A percentile compares a stretch with the other conserved stretches of the same genome.
Evolutionary conservation across 176 grass and related monocot species (phyloP).

Genomic region (Typha latifolia): DNA sequence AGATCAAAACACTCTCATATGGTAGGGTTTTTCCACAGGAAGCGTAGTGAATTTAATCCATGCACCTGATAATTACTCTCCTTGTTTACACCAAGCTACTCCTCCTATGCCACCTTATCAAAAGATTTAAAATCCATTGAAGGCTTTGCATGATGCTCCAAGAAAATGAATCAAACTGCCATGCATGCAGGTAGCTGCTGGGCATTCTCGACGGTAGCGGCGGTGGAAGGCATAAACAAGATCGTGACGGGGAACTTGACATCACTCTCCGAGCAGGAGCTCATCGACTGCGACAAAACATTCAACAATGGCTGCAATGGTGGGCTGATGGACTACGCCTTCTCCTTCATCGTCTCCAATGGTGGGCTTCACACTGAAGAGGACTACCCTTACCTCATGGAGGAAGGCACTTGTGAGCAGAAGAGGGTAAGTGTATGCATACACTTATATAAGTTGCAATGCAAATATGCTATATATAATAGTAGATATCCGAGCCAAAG

Average conservation of each 20-base stretch:
- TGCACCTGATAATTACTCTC: too few species aligned
- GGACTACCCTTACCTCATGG: conserved; percentile 82
- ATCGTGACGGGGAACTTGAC: conserved; percentile 70
- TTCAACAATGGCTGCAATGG: conserved; percentile 76
- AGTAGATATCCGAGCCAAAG: too few species aligned
- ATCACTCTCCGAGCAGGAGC: conserved; percentile 76
- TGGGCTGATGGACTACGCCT: conserved; percentile 76
- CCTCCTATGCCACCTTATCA: too few species aligned
- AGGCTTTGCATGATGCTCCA: not conserved
- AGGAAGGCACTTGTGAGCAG: conserved; percentile 58
- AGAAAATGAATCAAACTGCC: not conserved
- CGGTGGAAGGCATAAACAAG: conserved; percentile 78
- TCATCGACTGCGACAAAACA: conserved; percentile 67
- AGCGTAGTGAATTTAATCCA: too few species aligned
- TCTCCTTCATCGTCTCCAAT: conserved; percentile 53
- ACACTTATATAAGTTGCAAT: not conserved
- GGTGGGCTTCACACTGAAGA: conserved; percentile 70
- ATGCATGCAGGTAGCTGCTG: conserved; percentile 56
- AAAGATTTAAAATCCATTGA: too few species aligned
- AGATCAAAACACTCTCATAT: too few species aligned
- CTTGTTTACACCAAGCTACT: too few species aligned
- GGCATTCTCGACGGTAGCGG: conserved; percentile 84
- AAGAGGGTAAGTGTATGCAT: conserved; percentile 16
- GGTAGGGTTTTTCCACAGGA: too few species aligned
- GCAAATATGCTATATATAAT: not conserved